Conservation (phyloP, 2,329 filamentous ascomycete species). For the Arthrobotrys megalospora region DNA sequence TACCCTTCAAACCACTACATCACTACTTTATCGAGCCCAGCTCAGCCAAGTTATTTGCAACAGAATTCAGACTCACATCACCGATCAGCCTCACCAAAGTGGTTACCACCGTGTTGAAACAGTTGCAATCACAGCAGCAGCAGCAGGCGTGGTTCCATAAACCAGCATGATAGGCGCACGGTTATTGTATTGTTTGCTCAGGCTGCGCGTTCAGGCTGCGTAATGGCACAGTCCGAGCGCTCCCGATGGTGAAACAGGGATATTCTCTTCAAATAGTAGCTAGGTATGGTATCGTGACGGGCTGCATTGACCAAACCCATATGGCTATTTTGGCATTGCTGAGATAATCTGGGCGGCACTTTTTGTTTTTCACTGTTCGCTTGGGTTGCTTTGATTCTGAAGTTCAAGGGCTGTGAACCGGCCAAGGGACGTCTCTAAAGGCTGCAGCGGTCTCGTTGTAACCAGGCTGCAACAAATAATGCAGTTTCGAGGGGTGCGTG, state of each 20-base stretch:
- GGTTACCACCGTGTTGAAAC: constrained; percentile 8
- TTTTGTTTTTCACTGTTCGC: not conserved
- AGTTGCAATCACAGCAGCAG: not conserved
- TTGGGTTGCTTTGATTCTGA: not conserved
- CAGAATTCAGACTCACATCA: not conserved
- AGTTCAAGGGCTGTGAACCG: not conserved
- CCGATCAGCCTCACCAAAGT: not conserved
- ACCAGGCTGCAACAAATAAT: no score
- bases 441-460: no score
- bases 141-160: no score
- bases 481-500: not conserved
- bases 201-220: constrained; percentile 1
- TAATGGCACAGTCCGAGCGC: constrained; percentile 4
- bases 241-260: not conserved
- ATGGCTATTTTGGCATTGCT: no score
- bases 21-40: no score
- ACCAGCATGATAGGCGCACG: no score
- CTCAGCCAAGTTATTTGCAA: not conserved
- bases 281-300: not conserved
- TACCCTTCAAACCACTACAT: no score
- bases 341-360: no score
- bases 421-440: not conserved
- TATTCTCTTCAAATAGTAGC: not conserved
- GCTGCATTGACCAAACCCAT: no score
- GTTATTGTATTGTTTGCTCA: not conserved